Evolutionary conservation across 768 basidiomycete species (phyloP).

Genomic region (Hericium coralloides): DNA sequence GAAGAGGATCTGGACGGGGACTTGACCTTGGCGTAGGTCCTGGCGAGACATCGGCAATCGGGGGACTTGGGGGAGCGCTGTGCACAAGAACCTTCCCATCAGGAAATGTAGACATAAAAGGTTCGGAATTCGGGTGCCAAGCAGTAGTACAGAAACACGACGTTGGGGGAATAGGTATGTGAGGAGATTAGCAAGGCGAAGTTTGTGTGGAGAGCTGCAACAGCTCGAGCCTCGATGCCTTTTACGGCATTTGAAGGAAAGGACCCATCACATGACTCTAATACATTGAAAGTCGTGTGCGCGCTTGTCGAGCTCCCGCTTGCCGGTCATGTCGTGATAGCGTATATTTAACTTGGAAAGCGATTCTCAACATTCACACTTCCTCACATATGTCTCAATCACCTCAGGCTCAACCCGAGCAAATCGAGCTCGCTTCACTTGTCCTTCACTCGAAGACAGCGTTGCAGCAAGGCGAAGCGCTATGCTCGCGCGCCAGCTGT

Average conservation of each 20-base stretch:
- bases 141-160: background rate
- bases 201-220: too few species aligned
- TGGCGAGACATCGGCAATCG: slow-evolving; percentile 1
- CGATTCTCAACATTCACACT: background rate
- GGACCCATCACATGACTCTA: too few species aligned
- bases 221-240: too few species aligned
- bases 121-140: background rate
- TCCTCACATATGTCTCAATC: background rate
- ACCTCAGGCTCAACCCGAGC: slow-evolving; percentile 22
- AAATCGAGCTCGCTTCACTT: slow-evolving; percentile 63
- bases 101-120: background rate
- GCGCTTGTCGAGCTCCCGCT: too few species aligned
- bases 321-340: too few species aligned
- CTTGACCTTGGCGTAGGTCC: slow-evolving; percentile 5
- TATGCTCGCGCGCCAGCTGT: slow-evolving; percentile 59
- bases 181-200: background rate
- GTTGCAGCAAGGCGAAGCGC: slow-evolving; percentile 65
- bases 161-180: background rate
- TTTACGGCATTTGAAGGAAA: too few species aligned
- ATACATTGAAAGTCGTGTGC: too few species aligned
- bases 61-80: background rate
- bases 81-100: background rate
- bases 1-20: slow-evolving; percentile 1
- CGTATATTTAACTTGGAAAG: too few species aligned
- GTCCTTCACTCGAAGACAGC: slow-evolving; percentile 79